Evolutionary conservation across 2,329 filamentous ascomycete species (phyloP).

Genomic region (Scytalidium sp.): DNA sequence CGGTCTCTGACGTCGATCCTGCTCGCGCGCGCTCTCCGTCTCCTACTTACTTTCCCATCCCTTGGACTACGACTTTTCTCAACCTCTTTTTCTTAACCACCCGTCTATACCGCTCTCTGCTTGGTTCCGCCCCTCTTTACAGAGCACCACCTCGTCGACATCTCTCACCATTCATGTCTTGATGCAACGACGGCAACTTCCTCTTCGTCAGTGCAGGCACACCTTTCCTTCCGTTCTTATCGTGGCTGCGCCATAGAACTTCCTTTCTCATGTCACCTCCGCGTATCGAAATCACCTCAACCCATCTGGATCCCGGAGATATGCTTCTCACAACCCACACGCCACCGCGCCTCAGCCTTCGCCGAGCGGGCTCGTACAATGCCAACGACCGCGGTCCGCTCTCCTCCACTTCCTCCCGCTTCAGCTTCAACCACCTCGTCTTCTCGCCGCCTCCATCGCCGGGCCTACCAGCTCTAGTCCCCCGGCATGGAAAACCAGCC

Average conservation of each 20-base stretch:
- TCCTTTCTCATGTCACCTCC: slow-evolving; percentile 22
- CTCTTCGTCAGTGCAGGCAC: slow-evolving; percentile 21
- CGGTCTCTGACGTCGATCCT: background rate
- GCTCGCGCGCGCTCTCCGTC: background rate
- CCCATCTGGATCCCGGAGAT: slow-evolving; percentile 29
- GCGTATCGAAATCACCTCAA: slow-evolving; percentile 25
- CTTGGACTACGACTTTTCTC: too few relatives aligned
- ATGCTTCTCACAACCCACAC: slow-evolving; percentile 32
- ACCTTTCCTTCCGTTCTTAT: slow-evolving; percentile 13
- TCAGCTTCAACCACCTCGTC: slow-evolving; percentile 65
- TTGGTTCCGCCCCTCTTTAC: too few relatives aligned
- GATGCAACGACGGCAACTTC: slow-evolving; percentile 8
- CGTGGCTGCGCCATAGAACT: slow-evolving; percentile 28
- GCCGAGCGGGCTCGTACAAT: slow-evolving; percentile 55
- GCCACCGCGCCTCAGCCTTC: slow-evolving; percentile 54
- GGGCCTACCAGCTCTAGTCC: slow-evolving; percentile 64
- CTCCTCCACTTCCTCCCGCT: slow-evolving; percentile 60
- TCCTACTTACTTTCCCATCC: background rate
- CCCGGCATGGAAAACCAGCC: slow-evolving; percentile 59
- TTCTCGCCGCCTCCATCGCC: slow-evolving; percentile 70
- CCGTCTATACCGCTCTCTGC: too few relatives aligned
- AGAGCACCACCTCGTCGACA: too few relatives aligned
- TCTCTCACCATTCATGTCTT: slow-evolving; percentile 15
- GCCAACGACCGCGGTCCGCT: slow-evolving; percentile 49
- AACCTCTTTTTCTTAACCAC: background rate